These are phyloP conservation scores for Suhomyces pyralidae DNA, from an alignment of 805 yeast genomes.

Conservation along the genomic window DNA sequence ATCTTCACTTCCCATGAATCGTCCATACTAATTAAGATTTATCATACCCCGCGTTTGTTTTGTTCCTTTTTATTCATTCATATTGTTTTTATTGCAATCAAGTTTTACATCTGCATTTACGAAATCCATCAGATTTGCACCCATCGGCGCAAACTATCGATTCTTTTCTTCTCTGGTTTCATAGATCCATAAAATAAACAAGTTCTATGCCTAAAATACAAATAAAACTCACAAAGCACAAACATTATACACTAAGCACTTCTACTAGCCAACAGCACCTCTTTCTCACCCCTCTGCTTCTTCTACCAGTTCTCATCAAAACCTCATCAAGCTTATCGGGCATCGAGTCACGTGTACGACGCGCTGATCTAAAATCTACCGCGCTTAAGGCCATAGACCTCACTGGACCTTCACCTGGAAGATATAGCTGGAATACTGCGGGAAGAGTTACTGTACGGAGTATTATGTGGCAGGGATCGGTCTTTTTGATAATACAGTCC, in stretches of 20 bases:
- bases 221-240: too few species aligned
- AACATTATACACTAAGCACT: too few species aligned
- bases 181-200: not conserved
- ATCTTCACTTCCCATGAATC: constrained; percentile 1
- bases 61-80: not conserved
- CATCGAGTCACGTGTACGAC: not conserved
- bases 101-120: constrained; percentile 1
- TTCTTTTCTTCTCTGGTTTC: not conserved
- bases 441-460: not conserved
- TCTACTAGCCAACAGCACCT: not conserved
- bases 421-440: too few species aligned
- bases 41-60: constrained; percentile 1
- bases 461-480: constrained; percentile 18
- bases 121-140: not conserved
- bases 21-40: not conserved
- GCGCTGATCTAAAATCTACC: not conserved
- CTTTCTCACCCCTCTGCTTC: not conserved
- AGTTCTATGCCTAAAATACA: not conserved
- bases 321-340: not conserved
- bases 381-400: not conserved
- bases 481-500: constrained; percentile 20
- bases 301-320: too few species aligned
- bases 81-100: not conserved
- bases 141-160: not conserved
- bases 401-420: not conserved